phyloP scores from a whole-genome alignment of 139 green algal species.

The Yamagishiella unicocca region DNA sequence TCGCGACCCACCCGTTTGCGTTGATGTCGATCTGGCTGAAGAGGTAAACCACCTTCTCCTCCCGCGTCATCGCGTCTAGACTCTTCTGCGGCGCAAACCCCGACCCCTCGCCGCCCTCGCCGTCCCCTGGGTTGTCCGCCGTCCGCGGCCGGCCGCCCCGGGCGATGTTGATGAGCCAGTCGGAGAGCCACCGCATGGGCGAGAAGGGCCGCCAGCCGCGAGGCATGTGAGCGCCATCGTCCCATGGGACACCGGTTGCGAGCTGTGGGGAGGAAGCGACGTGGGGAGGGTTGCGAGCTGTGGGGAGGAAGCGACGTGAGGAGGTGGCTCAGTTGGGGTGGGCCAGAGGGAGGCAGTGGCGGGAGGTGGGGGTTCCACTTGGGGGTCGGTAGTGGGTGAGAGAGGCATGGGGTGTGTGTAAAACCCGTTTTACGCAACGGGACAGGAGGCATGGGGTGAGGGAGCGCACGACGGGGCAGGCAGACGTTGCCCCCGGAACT shows the following conservation, averaged over 20 bases:
- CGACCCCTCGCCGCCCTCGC: not conserved
- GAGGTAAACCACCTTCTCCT: constrained; percentile 44
- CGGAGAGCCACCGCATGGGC: constrained; percentile 45
- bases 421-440: too few species aligned
- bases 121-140: not conserved
- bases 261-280: not conserved
- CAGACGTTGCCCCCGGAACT: not conserved
- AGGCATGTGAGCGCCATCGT: constrained; percentile 47
- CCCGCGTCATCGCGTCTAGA: constrained; percentile 22
- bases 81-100: not conserved
- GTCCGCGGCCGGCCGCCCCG: not conserved
- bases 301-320: not conserved
- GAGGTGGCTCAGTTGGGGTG: not conserved
- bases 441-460: too few species aligned
- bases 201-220: constrained; percentile 54
- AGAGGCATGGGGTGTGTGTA: too few species aligned
- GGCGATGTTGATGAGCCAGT: constrained; percentile 16
- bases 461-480: too few species aligned
- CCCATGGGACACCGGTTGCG: constrained; percentile 41
- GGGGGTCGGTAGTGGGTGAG: too few species aligned
- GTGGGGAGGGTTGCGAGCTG: constrained; percentile 30
- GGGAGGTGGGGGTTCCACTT: too few species aligned
- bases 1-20: constrained; percentile 30
- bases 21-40: constrained; percentile 50
- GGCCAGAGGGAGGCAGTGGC: too few species aligned